These are phyloP conservation scores for Arthrinium phaeospermum DNA, from an alignment of 2,329 filamentous ascomycete genomes.

Conservation along the genomic window DNA sequence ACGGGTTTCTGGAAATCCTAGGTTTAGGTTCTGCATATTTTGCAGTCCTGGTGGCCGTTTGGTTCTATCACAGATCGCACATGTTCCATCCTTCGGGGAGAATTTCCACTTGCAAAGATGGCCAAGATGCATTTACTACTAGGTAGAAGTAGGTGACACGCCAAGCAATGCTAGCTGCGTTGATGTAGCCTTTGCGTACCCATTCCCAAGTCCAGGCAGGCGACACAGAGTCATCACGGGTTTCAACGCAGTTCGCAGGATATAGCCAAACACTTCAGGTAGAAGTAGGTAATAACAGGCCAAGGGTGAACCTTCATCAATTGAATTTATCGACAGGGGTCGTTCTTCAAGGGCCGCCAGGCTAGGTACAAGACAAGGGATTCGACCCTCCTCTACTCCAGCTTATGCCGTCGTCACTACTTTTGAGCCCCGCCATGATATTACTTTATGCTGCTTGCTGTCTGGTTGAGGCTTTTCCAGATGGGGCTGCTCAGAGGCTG, in stretches of 20 bases:
- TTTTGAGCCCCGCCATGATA: background rate
- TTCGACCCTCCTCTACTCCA: conserved; percentile 7
- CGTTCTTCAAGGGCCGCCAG: background rate
- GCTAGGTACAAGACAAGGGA: background rate
- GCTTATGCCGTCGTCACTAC: background rate
- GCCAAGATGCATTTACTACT: background rate
- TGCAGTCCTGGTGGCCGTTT: background rate
- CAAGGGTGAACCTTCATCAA: background rate
- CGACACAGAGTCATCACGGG: background rate
- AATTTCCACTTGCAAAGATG: background rate
- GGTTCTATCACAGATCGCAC: background rate
- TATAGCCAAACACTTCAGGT: background rate
- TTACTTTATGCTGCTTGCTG: background rate
- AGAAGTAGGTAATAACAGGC: background rate
- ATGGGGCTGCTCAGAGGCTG: background rate
- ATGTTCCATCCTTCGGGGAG: background rate
- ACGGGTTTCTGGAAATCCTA: background rate
- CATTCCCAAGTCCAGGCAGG: background rate
- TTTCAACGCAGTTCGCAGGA: background rate
- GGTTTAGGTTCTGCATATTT: background rate
- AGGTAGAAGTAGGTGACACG: background rate
- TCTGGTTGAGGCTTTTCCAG: background rate
- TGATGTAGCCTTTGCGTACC: background rate
- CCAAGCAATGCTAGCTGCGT: background rate
- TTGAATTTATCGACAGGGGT: background rate